Evolutionary conservation across 2,329 filamentous ascomycete species (phyloP).

Genomic region (Didymellaceae sp.): DNA sequence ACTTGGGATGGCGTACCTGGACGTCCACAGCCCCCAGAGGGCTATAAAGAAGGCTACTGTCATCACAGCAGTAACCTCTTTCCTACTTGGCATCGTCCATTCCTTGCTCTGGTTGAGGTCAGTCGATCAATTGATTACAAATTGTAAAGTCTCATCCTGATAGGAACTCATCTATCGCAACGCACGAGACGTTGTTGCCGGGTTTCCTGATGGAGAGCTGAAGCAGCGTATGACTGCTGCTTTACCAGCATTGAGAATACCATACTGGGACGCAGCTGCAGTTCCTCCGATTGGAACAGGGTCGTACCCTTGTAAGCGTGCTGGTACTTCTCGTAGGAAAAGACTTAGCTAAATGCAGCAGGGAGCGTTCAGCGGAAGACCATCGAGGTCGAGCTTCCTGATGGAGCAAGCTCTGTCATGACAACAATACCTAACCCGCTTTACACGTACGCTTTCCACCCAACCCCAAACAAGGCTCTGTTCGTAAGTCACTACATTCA

Average conservation of each 20-base stretch:
- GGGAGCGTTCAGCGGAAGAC: constrained; percentile 45
- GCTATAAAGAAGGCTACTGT: constrained; percentile 72
- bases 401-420: constrained; percentile 33
- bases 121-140: not conserved
- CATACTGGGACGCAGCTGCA: constrained; percentile 57
- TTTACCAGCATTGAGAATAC: constrained; percentile 48
- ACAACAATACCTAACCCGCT: constrained; percentile 51
- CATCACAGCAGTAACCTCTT: constrained; percentile 78
- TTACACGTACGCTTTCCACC: constrained; percentile 54
- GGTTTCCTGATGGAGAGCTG: constrained; percentile 47
- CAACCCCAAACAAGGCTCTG: constrained; percentile 48
- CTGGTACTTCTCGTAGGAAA: not conserved
- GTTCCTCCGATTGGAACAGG: constrained; percentile 42
- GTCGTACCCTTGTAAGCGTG: constrained; percentile 38
- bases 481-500: constrained; percentile 6
- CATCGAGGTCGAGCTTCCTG: constrained; percentile 33
- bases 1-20: constrained; percentile 61
- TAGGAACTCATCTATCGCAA: constrained; percentile 51
- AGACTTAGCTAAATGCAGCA: not conserved
- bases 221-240: constrained; percentile 48
- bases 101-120: constrained; percentile 68
- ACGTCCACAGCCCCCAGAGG: constrained; percentile 45
- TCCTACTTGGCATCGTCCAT: constrained; percentile 81
- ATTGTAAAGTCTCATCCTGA: not conserved
- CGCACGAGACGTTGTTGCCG: constrained; percentile 46